phyloP scores from a whole-genome alignment of 805 yeast species.

The Candida sphagnicola region DNA sequence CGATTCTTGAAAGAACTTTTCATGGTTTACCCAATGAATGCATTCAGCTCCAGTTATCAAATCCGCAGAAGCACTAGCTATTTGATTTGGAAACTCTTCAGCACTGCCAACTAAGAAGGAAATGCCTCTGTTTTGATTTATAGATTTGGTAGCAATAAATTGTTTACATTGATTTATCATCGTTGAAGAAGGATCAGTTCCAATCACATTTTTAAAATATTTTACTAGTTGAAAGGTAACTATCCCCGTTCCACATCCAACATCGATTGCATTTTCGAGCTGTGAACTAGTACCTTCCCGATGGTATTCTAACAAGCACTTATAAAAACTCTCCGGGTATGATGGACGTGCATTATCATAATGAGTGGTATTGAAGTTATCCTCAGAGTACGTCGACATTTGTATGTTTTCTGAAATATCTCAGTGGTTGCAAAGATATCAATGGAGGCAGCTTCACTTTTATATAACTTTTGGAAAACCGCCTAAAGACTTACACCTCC shows the following conservation, averaged over 20 bases:
- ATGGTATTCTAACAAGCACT: slow-evolving; percentile 14
- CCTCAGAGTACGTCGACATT: slow-evolving; percentile 64
- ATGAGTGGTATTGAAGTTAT: slow-evolving; percentile 45
- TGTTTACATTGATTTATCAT: slow-evolving; percentile 19
- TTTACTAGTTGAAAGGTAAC: slow-evolving; percentile 53
- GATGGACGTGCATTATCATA: slow-evolving; percentile 64
- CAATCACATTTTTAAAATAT: slow-evolving; percentile 49
- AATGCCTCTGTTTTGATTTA: slow-evolving; percentile 9
- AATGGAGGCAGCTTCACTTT: not conserved
- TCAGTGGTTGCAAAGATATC: too few relatives aligned
- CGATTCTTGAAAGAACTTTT: slow-evolving; percentile 47
- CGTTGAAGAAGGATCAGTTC: slow-evolving; percentile 46
- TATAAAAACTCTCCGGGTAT: slow-evolving; percentile 44
- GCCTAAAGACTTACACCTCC: too few relatives aligned
- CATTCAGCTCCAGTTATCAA: slow-evolving; percentile 79
- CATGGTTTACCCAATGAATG: slow-evolving; percentile 78
- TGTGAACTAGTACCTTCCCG: slow-evolving; percentile 3
- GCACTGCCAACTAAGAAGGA: slow-evolving; percentile 21
- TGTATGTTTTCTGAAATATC: not conserved
- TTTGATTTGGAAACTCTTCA: slow-evolving; percentile 19
- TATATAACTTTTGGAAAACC: too few relatives aligned
- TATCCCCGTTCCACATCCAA: slow-evolving; percentile 81
- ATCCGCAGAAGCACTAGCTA: slow-evolving; percentile 42
- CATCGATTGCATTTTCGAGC: slow-evolving; percentile 47
- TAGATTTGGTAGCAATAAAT: slow-evolving; percentile 6